phyloP scores from a whole-genome alignment of 352 stramenopile genomes.

The Phytophthora pinifolia region DNA sequence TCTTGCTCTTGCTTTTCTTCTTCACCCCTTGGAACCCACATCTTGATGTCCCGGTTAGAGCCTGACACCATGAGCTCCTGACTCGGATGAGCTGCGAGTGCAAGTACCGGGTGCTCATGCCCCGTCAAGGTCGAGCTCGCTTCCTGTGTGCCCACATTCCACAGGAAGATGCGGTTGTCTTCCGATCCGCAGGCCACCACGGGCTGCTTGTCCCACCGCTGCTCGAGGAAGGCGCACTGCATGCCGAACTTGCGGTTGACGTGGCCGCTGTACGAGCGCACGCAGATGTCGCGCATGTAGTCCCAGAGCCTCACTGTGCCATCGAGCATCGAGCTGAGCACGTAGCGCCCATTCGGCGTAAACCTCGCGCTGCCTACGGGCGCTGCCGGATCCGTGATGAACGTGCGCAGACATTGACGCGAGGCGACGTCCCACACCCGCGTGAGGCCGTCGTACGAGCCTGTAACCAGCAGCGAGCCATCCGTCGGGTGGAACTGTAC shows the following conservation, averaged over 20 bases:
- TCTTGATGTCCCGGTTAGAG: conserved; percentile 71
- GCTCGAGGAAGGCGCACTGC: conserved; percentile 79
- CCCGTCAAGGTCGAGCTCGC: conserved; percentile 58
- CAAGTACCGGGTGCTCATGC: conserved; percentile 87
- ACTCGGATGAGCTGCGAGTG: conserved; percentile 75
- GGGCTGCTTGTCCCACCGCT: conserved; percentile 32
- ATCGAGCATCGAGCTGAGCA: conserved; percentile 93
- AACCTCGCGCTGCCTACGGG: conserved; percentile 88
- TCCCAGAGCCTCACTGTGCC: conserved; percentile 92
- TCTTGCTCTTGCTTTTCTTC: conserved; percentile 8
- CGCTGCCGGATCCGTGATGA: conserved; percentile 65
- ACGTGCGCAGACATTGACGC: conserved; percentile 94
- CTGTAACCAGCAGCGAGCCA: conserved; percentile 91
- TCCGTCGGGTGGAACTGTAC: conserved; percentile 93
- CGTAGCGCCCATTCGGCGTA: conserved; percentile 93
- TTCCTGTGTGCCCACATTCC: conserved; percentile 87
- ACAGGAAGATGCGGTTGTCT: conserved; percentile 91
- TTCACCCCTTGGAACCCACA: conserved; percentile 34
- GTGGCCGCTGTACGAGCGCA: conserved; percentile 75
- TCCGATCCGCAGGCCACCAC: conserved; percentile 92
- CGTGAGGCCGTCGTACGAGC: conserved; percentile 74
- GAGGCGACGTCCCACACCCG: conserved; percentile 97
- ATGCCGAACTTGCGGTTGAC: conserved; percentile 89
- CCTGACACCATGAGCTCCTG: conserved; percentile 67
- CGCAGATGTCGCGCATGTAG: conserved; percentile 58